Evolutionary conservation across 345 rosid genomes (phyloP), one percentile per base, ranked within the genome.

Genomic region (Euphorbia pulcherrima): DNA sequence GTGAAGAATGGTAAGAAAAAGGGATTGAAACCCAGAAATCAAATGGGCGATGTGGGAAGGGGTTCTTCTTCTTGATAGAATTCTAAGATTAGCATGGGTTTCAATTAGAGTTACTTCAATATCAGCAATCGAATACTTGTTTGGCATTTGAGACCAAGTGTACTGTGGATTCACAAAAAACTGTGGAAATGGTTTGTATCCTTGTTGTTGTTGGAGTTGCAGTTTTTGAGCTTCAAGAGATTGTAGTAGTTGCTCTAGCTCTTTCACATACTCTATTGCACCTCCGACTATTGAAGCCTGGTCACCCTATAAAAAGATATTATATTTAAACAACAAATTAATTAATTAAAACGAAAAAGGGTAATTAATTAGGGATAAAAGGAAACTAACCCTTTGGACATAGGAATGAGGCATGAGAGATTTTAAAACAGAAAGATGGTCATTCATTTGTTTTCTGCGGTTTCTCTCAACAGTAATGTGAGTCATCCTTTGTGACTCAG

Each of bases 401-500:
- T 84, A 88, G 62, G 91, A 83, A 57, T 80, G 85, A 61, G 98
- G 98, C 98, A 88, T 88, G 83, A 90, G 94, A 53, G 95, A 87
- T 71, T 87, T 75, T 65, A 92, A 74, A 72, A 82, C 88, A 62
- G 92, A 79, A 23, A 92, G 87, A 78, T 92, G 90, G 62, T 87
- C 90, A 78, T 88, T 90, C 92, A 90, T 90, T 77, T 80, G 96
- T 85, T 85, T 92, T 61, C 98, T 82, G 17, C 98, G 74, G 50
- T 92, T 92, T 78, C 98, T 84, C 75, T 90, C 98, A 6, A 90
- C 92, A 18, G 96, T 81, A 83, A 92, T 92, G 85, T 92, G 98
- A 62, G 90, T 86, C 91, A 90, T 90, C 82, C 98, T 78, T 71
- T 88, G 90, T 11, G 83, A 83, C 81, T 92, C 95, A 8, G 98